These are phyloP conservation scores for Jamesozyma gamospora DNA, from an alignment of 805 yeast genomes.

Conservation along the genomic window DNA sequence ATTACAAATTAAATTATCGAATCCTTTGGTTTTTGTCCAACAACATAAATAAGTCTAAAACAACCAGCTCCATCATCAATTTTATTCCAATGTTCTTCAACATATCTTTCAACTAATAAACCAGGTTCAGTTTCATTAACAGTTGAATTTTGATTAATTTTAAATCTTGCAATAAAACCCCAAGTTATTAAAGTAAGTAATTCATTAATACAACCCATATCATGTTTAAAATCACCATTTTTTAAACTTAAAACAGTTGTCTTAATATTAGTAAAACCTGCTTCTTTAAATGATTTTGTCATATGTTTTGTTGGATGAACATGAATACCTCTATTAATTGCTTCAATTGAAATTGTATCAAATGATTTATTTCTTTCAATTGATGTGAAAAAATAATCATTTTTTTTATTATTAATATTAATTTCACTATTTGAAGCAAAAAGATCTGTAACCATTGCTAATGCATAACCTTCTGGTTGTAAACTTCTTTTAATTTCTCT, in stretches of 20 bases:
- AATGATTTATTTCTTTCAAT: conserved; percentile 16
- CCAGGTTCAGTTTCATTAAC: conserved; percentile 14
- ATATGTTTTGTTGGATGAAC: conserved; percentile 23
- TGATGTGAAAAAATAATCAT: conserved; percentile 9
- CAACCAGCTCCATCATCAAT: conserved; percentile 23
- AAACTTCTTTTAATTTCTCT: conserved; percentile 21
- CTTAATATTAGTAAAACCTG: conserved; percentile 24
- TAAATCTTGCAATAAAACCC: conserved; percentile 14
- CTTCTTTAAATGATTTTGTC: conserved; percentile 17
- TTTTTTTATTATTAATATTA: not conserved
- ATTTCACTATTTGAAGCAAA: conserved; percentile 10
- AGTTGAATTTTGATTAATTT: conserved; percentile 8
- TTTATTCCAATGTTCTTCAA: conserved; percentile 22
- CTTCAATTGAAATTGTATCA: conserved; percentile 20
- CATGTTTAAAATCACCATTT: conserved; percentile 21
- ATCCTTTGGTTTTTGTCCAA: conserved; percentile 23
- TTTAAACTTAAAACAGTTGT: conserved; percentile 19
- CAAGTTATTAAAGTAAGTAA: conserved; percentile 14
- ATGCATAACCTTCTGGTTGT: conserved; percentile 24
- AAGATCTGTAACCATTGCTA: conserved; percentile 17
- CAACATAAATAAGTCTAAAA: conserved; percentile 16
- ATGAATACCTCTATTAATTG: conserved; percentile 21
- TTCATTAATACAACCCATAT: conserved; percentile 25
- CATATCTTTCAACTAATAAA: conserved; percentile 17
- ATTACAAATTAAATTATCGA: not conserved